A percentile compares a stretch with the other conserved stretches of the same genome.
These are phyloP conservation scores for Cladosporium phlei DNA, from an alignment of 2,329 filamentous ascomycete genomes.

Conservation along the genomic window DNA sequence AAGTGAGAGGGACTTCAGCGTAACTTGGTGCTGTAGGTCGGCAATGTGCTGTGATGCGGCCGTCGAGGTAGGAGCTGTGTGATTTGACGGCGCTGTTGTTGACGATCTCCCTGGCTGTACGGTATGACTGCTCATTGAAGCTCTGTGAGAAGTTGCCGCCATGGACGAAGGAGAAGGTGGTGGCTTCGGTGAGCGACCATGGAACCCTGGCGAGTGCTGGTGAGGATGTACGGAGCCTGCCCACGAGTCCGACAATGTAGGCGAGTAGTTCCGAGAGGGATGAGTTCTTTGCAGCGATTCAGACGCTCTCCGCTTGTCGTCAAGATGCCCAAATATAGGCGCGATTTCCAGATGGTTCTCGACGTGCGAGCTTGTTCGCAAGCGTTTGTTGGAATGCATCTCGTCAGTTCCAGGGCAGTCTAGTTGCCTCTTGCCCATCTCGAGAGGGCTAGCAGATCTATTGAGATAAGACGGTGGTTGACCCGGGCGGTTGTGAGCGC, in stretches of 20 bases:
- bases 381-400: conserved; percentile 17
- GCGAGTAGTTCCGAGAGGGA: conserved; percentile 16
- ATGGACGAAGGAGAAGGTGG: conserved; percentile 27
- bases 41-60: conserved; percentile 38
- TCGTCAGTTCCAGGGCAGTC: conserved; percentile 20
- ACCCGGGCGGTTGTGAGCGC: not conserved
- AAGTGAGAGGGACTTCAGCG: conserved; percentile 49
- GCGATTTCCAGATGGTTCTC: conserved; percentile 12
- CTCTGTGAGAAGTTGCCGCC: conserved; percentile 13
- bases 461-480: not conserved
- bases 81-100: conserved; percentile 23
- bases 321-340: conserved; percentile 7
- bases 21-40: conserved; percentile 52
- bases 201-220: conserved; percentile 18
- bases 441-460: conserved; percentile 13
- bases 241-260: conserved; percentile 19
- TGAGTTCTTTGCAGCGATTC: conserved; percentile 6
- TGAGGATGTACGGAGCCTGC: conserved; percentile 21
- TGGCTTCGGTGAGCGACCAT: conserved; percentile 14
- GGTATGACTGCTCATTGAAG: not conserved
- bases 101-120: conserved; percentile 12
- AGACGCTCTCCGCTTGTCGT: conserved; percentile 16
- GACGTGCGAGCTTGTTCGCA: conserved; percentile 18
- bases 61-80: conserved; percentile 23
- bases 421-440: conserved; percentile 19